phyloP scores from a whole-genome alignment of 805 yeast species.

The Suhomyces sp. region DNA sequence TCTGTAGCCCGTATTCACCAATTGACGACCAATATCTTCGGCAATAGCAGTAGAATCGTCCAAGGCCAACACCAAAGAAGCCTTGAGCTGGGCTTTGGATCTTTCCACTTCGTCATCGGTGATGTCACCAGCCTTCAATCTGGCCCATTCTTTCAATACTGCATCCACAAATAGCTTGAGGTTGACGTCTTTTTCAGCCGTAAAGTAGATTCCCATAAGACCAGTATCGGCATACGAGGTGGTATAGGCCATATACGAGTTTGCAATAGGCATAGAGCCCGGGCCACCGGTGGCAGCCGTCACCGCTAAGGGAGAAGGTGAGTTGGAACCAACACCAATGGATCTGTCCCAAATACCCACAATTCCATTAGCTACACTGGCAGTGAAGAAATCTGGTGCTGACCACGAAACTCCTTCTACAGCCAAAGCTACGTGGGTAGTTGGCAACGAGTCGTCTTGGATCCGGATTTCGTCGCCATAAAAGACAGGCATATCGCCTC shows the following conservation, averaged over 20 bases:
- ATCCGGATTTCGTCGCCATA: conserved; percentile 83
- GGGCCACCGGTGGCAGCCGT: conserved; percentile 59
- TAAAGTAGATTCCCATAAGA: conserved; percentile 92
- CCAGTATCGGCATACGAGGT: conserved; percentile 98
- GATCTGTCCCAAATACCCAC: conserved; percentile 98
- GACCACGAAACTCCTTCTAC: conserved; percentile 99
- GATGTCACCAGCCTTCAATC: conserved; percentile 75
- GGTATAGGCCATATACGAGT: conserved; percentile 93
- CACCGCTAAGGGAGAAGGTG: conserved; percentile 81
- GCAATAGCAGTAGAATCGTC: conserved; percentile 96
- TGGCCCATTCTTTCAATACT: conserved; percentile 81
- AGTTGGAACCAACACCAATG: conserved; percentile 74
- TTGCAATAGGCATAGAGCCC: conserved; percentile 68
- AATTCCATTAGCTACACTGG: conserved; percentile 93
- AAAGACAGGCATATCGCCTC: conserved; percentile 75
- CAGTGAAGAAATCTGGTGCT: conserved; percentile 91
- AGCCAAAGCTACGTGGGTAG: conserved; percentile 88
- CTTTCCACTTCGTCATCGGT: conserved; percentile 85
- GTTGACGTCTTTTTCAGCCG: conserved; percentile 71
- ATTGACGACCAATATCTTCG: conserved; percentile 96
- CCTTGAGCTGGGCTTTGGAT: conserved; percentile 92
- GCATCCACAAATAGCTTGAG: conserved; percentile 69
- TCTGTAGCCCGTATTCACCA: conserved; percentile 87
- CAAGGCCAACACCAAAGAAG: conserved; percentile 79
- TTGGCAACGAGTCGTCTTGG: conserved; percentile 78